A percentile compares a stretch with the other conserved stretches of the same genome.
phyloP scores from a whole-genome alignment of 2,329 filamentous ascomycete species.

The Stagonosporopsis rhizophila region DNA sequence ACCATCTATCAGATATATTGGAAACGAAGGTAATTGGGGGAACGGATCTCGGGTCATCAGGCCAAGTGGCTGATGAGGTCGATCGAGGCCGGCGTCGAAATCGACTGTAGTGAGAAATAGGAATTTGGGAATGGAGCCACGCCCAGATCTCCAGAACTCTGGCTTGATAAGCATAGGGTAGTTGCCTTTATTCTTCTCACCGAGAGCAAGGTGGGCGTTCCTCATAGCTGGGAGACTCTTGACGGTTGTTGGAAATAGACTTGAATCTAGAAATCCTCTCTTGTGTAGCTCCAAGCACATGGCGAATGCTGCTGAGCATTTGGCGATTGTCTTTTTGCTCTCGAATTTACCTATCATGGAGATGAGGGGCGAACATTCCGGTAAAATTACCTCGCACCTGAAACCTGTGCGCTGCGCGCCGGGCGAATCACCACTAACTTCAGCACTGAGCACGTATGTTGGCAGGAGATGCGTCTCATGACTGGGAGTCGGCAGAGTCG shows the following conservation, averaged over 20 bases:
- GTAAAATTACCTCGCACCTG: conserved; percentile 79
- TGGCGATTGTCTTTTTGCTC: conserved; percentile 76
- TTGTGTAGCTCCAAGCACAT: conserved; percentile 74
- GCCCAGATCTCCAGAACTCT: conserved; percentile 67
- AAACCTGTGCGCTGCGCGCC: conserved; percentile 26
- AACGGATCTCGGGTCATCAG: conserved; percentile 73
- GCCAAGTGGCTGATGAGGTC: conserved; percentile 68
- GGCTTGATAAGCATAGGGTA: conserved; percentile 86
- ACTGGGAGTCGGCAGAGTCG: conserved; percentile 66
- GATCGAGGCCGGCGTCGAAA: conserved; percentile 66
- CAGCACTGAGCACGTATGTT: conserved; percentile 64
- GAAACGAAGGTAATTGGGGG: conserved; percentile 70
- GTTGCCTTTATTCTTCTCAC: conserved; percentile 72
- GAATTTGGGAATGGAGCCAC: conserved; percentile 55
- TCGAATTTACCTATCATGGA: conserved; percentile 69
- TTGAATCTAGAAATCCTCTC: conserved; percentile 71
- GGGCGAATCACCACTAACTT: conserved; percentile 13
- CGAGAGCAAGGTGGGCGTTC: conserved; percentile 86
- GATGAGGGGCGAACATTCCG: conserved; percentile 74
- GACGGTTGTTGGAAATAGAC: conserved; percentile 75
- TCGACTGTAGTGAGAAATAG: conserved; percentile 70
- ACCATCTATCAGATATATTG: conserved; percentile 73
- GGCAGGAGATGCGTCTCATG: conserved; percentile 57
- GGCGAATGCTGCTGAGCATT: conserved; percentile 87
- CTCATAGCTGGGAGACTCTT: conserved; percentile 79